Evolutionary conservation across 1,284 basidiomycete species (phyloP).

Genomic region (Gastroboletus turbinatus): DNA sequence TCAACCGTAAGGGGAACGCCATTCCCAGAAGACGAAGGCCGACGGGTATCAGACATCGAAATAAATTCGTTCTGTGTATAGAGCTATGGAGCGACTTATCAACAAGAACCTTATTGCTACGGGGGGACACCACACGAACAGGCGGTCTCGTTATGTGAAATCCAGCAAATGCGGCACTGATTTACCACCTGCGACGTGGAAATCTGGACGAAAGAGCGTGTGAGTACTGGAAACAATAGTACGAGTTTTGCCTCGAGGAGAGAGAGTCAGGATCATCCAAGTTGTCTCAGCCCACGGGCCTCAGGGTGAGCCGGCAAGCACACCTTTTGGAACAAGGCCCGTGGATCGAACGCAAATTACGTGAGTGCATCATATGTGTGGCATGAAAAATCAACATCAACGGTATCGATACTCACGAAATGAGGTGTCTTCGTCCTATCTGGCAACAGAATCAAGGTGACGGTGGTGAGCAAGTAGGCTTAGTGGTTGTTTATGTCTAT

Average conservation of each 20-base stretch:
- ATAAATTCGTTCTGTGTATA: conserved; percentile 13
- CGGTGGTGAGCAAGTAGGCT: neutral
- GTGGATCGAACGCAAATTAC: conserved; percentile 84
- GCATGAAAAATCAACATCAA: neutral
- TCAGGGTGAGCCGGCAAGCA: conserved; percentile 73
- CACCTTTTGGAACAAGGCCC: conserved; percentile 63
- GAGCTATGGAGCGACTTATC: conserved; percentile 16
- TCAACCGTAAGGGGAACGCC: neutral
- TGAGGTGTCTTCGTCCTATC: neutral
- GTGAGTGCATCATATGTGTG: conserved; percentile 52
- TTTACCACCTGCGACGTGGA: neutral
- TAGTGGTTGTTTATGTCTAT: conserved; percentile 18
- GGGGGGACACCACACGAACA: conserved; percentile 13
- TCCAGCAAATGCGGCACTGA: neutral
- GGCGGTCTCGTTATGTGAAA: conserved; percentile 6
- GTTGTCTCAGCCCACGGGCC: conserved; percentile 68
- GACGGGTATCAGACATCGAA: conserved; percentile 30
- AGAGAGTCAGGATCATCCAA: conserved; percentile 42
- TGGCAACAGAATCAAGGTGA: neutral
- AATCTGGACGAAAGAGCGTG: neutral
- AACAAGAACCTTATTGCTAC: conserved; percentile 18
- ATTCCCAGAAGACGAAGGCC: conserved; percentile 1
- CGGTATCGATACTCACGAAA: conserved; percentile 17
- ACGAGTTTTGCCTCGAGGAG: neutral
- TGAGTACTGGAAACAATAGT: conserved; percentile 14